Base-by-base conservation (phyloP, 345 rosid species). In the Acer saccharum region DNA sequence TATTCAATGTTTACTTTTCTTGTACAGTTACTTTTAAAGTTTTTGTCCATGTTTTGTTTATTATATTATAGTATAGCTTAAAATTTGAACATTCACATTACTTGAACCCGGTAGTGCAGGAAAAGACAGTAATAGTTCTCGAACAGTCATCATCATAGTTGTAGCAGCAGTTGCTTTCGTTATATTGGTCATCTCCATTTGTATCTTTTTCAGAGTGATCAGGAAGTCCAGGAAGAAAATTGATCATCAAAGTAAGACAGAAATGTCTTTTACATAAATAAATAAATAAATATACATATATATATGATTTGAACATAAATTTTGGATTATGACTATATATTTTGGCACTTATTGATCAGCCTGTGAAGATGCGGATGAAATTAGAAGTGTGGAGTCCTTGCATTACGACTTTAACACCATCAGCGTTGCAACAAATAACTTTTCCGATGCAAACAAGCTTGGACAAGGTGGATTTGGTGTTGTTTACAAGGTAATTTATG, bases 381-480 rank as follows among this genome's bases (percentile, higher is more conserved):
- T 10, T 23, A 5, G 3, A 10, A 66, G 14, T 23, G 76, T 10
- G 6, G 77, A 80, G 54, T 66, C 77, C 8, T 25, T 77, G 61
- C 85, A 80, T 44, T 73, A 65, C 14, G 78, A 81, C 54, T 81
- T 84, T n/a, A 25, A 21, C 18, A 69, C 83, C 52, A 62, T 87
- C 44, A 81, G 69, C 70, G 32, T 10, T 16, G 89, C 90, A 44
- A 89, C 92, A 29, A 43, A 78, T 52, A 25, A 84, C 65, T 89
- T 84, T 57, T 81, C 85, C 4, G 74, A 68, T 32, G 73, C 54
- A 14, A 87, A 89, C 65, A 69, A 76, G 82, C 80, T 87, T 55
- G 90, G 87, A 16, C 79, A 73, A 68, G 89, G 92, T 46, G 92
- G 92, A 71, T 87, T 85, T 7, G 90, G 92, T 2, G 39, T 76